Evolutionary conservation across 306 rosid genomes (phyloP).

Genomic region (Pyrus pyrifolia): DNA sequence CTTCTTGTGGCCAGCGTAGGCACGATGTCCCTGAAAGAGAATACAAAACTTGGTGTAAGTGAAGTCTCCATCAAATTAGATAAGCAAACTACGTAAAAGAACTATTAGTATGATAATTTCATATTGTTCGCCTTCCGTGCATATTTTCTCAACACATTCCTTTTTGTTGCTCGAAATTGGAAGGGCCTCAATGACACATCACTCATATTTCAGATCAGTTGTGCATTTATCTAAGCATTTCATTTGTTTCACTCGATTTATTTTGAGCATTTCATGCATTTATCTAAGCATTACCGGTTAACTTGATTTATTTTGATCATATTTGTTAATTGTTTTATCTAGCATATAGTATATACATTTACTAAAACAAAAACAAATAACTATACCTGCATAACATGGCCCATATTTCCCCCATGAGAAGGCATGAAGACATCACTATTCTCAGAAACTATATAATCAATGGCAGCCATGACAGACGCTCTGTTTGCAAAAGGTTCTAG

Average conservation of each 20-base stretch:
- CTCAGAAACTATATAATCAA: constrained; percentile 81
- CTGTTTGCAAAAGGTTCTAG: constrained; percentile 58
- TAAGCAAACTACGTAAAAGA: not conserved
- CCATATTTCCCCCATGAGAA: constrained; percentile 99
- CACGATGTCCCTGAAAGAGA: constrained; percentile 72
- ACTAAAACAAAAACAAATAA: not conserved
- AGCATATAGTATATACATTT: not conserved
- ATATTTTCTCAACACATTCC: not conserved
- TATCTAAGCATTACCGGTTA: not conserved
- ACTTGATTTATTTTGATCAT: not conserved
- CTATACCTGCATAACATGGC: constrained; percentile 85
- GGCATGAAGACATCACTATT: constrained; percentile 97
- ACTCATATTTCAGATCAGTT: not conserved
- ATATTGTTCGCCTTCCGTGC: not conserved
- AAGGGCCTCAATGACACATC: not conserved
- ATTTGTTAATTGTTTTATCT: not conserved
- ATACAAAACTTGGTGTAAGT: not conserved
- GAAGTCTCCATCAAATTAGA: not conserved
- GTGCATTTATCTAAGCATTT: not conserved
- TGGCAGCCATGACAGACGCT: constrained; percentile 93
- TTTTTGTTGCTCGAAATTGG: not conserved
- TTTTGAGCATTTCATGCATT: not conserved
- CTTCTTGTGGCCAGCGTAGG: constrained; percentile 85
- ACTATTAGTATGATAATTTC: not conserved
- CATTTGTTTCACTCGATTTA: not conserved